Conservation (phyloP, 1,284 basidiomycete genomes). For the Irpex rosettiformis region DNA sequence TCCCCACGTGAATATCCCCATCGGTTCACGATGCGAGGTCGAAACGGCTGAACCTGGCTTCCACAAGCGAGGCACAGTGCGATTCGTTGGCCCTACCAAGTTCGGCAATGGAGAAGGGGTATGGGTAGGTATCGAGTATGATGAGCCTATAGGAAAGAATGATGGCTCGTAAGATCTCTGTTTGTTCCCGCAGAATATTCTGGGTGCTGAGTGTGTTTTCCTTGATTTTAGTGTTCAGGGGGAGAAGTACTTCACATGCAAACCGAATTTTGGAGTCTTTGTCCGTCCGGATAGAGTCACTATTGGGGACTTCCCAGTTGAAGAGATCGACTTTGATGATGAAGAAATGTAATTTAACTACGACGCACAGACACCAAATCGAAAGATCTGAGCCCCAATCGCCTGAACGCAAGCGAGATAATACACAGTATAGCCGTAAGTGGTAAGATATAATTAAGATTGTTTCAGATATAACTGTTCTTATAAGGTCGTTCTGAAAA, state of each 20-base stretch:
- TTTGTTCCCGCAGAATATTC: neutral
- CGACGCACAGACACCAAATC: no score
- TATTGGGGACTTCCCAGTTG: conserved; percentile 84
- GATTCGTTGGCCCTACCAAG: conserved; percentile 79
- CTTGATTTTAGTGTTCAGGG: conserved; percentile 75
- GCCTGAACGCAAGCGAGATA: no score
- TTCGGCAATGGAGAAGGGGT: conserved; percentile 67
- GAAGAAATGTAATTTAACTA: conserved; percentile 76
- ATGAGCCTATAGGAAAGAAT: conserved; percentile 95
- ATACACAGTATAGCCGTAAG: no score
- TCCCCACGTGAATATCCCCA: conserved; percentile 41
- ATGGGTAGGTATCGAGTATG: conserved; percentile 95
- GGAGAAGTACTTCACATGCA: conserved; percentile 81
- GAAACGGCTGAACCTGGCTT: conserved; percentile 64
- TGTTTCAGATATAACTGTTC: no score
- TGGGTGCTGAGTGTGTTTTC: no score
- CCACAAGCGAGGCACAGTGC: conserved; percentile 78
- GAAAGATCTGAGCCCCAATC: no score
- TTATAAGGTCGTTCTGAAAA: no score
- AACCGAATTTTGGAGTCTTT: conserved; percentile 80
- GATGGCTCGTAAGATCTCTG: conserved; percentile 78
- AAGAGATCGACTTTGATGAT: conserved; percentile 69
- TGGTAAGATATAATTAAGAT: no score
- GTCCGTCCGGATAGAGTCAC: conserved; percentile 82
- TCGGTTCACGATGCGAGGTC: conserved; percentile 83